Base-by-base conservation (phyloP, 2,329 filamentous ascomycete species). In the Calonectria naviculata region DNA sequence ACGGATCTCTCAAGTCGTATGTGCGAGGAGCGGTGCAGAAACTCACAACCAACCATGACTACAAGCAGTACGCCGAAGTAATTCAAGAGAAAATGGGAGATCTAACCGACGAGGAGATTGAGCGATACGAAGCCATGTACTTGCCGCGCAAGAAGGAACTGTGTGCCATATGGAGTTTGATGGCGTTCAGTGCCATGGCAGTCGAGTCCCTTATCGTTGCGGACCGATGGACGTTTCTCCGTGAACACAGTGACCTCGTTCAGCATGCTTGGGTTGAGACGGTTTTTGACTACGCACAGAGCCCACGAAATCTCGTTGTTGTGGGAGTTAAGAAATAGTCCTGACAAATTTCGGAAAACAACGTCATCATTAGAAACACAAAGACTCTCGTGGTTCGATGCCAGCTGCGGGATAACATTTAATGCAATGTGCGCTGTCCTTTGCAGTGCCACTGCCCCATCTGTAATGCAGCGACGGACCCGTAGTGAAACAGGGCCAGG, bases 111-210 rank as follows among this genome's bases (percentile, higher is more conserved):
- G 92, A 92, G 44, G 92, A 95, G 73, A 92, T 98, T 58, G 86
- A 88, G 12, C 82, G 77, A 17, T 99, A 98, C 81, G 93, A 94
- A 78, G 78, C 81, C 12, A 81, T 83, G 47, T 98, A 93, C 82
- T 81, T 82, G 34, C 87, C 87, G 44, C 87, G 93, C 66, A 94
- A 93, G 84, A 93, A 95, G 77, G 93, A 98, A 79, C 85, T 99
- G 44, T 95, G 93, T 79, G 89, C 97, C 9, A 90, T 97, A 70
- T 99, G 97, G 97, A 95, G 91, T 76, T 82, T 99, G 78, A 99
- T 99, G 96, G 95, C 97, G 1, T 98, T 98, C 78, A 97, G 95
- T 81, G 95, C 96, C 3, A 91, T 91, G 24, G 93, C 98, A 5
- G 92, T 97, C 3, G 97, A 99, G 85, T 94, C 95, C 36, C 86